A percentile compares a stretch with the other conserved stretches of the same genome.
phyloP scores from a whole-genome alignment of 2,329 filamentous ascomycete species.

The Penicillium fuscoglaucum region DNA sequence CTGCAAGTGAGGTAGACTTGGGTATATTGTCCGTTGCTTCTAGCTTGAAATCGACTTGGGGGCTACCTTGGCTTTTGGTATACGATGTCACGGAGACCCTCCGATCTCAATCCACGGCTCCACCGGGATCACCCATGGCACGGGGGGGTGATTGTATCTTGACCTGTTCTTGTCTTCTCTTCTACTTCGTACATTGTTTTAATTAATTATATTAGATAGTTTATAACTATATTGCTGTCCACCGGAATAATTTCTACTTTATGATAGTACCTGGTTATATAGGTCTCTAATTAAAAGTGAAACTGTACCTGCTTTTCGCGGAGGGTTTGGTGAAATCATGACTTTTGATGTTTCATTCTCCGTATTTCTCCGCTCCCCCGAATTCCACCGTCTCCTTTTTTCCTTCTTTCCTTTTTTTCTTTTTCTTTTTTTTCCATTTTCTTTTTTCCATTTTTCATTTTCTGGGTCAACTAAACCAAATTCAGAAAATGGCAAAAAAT shows the following conservation, averaged over 20 bases:
- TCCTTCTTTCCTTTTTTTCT: slow-evolving; percentile 1
- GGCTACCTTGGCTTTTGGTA: neutral
- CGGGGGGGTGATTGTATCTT: slow-evolving; percentile 19
- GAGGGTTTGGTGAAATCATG: slow-evolving; percentile 20
- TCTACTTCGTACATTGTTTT: neutral
- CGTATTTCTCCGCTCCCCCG: slow-evolving; percentile 24
- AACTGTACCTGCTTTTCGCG: slow-evolving; percentile 19
- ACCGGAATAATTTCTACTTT: neutral
- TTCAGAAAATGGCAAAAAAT: slow-evolving; percentile 2
- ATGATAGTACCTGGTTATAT: neutral
- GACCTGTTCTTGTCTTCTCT: neutral
- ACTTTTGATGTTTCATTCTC: slow-evolving; percentile 4
- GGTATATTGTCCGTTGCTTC: slow-evolving; percentile 2
- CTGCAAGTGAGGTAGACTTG: neutral
- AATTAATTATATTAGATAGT: neutral
- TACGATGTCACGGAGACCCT: slow-evolving; percentile 18
- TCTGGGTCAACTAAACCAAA: slow-evolving; percentile 2
- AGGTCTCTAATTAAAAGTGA: neutral
- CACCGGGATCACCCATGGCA: slow-evolving; percentile 24
- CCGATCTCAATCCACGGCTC: slow-evolving; percentile 19
- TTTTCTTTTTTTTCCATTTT: neutral
- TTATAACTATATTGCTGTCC: neutral
- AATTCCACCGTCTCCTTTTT: slow-evolving; percentile 6
- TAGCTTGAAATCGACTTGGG: neutral
- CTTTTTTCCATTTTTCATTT: slow-evolving; percentile 1